A percentile compares a stretch with the other conserved stretches of the same genome.
Conservation (phyloP, 2,329 filamentous ascomycete species). For the Exophiala sp. region DNA sequence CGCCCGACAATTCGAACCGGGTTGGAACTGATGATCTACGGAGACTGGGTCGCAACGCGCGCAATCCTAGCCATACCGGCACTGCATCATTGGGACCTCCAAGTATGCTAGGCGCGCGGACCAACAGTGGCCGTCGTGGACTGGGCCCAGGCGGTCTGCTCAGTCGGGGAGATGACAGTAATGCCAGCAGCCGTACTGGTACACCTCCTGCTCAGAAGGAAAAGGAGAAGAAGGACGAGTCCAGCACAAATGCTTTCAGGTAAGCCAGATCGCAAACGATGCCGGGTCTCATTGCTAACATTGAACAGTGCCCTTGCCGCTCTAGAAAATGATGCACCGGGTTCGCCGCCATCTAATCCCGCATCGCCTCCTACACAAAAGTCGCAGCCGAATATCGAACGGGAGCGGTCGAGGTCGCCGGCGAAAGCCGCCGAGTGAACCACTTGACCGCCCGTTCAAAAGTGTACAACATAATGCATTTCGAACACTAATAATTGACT, state of each 20-base stretch:
- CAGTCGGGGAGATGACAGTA: conserved; percentile 74
- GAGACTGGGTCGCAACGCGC: conserved; percentile 65
- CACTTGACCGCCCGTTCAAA: conserved; percentile 8
- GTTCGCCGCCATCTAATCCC: conserved; percentile 45
- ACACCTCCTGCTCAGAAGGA: conserved; percentile 68
- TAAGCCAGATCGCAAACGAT: conserved; percentile 47
- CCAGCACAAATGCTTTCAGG: conserved; percentile 88
- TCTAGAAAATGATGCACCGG: conserved; percentile 44
- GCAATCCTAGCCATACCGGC: conserved; percentile 54
- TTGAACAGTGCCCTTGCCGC: conserved; percentile 42
- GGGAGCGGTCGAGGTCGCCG: conserved; percentile 40
- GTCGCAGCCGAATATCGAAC: conserved; percentile 42
- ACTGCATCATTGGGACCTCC: conserved; percentile 65
- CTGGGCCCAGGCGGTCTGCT: conserved; percentile 69
- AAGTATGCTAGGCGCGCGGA: conserved; percentile 81
- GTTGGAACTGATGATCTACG: conserved; percentile 88
- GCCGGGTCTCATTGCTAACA: conserved; percentile 18
- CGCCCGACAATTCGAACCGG: conserved; percentile 66
- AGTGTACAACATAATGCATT: conserved; percentile 29
- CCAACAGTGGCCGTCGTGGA: conserved; percentile 75
- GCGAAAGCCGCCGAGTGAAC: conserved; percentile 32
- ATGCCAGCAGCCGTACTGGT: conserved; percentile 78
- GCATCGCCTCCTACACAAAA: conserved; percentile 44
- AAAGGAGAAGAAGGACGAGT: conserved; percentile 53
- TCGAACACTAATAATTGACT: conserved; percentile 24